Evolutionary conservation across 345 rosid genomes (phyloP).

Genomic region (Nasturtium officinale): DNA sequence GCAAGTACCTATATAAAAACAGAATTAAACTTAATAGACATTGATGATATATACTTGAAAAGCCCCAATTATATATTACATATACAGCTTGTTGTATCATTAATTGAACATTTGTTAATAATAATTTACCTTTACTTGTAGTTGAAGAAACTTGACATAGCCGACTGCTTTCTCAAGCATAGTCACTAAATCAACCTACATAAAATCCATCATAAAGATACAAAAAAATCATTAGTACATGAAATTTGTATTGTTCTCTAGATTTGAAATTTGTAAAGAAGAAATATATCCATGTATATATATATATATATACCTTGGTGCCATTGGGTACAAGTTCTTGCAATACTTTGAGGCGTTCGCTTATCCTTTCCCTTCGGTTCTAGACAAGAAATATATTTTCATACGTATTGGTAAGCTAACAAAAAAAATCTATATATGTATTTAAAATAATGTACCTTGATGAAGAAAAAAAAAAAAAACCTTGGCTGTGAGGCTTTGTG

Average conservation of each 20-base stretch:
- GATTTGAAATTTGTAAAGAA: not conserved
- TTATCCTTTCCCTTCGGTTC: slow-evolving; percentile 91
- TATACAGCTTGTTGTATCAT: not conserved
- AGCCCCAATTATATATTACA: slow-evolving; percentile 7
- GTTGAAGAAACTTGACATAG: slow-evolving; percentile 90
- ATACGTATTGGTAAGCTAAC: not conserved
- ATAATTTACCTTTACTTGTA: slow-evolving; percentile 77
- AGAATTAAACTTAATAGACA: too few species aligned
- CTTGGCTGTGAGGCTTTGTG: slow-evolving; percentile 93
- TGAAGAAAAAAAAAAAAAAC: slow-evolving; percentile 41
- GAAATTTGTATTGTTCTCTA: not conserved
- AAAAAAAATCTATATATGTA: not conserved
- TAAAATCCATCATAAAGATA: slow-evolving; percentile 4
- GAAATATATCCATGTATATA: too few species aligned
- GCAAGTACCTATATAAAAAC: slow-evolving; percentile 98
- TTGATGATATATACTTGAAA: slow-evolving; percentile 6
- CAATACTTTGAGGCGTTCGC: slow-evolving; percentile 76
- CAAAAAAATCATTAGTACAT: not conserved
- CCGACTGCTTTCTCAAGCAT: slow-evolving; percentile 94
- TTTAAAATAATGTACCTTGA: not conserved
- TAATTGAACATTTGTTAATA: slow-evolving; percentile 28
- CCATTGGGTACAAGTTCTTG: slow-evolving; percentile 96
- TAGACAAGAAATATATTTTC: slow-evolving; percentile 27
- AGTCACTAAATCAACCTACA: slow-evolving; percentile 86
- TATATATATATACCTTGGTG: slow-evolving; percentile 49